A percentile compares a stretch with the other conserved stretches of the same genome.
phyloP scores from a whole-genome alignment of 2,329 filamentous ascomycete species.

The Westerdykella aurantiaca region DNA sequence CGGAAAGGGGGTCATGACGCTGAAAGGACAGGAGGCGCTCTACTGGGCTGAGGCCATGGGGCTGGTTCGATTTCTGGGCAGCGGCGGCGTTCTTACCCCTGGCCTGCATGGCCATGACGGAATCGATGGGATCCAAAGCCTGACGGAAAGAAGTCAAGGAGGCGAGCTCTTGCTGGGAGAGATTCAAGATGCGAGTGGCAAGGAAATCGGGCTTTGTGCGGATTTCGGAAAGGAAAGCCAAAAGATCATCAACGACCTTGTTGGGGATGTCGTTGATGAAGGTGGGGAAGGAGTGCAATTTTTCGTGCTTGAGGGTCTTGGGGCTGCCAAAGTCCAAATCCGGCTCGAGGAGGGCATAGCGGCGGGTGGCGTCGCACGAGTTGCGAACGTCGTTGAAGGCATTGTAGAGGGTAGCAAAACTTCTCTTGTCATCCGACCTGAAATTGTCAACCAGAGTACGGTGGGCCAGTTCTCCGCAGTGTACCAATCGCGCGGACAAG shows the following conservation, averaged over 20 bases:
- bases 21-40: constrained; percentile 85
- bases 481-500: constrained; percentile 66
- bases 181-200: constrained; percentile 69
- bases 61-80: constrained; percentile 43
- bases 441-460: constrained; percentile 73
- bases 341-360: constrained; percentile 65
- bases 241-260: constrained; percentile 66
- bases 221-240: constrained; percentile 75
- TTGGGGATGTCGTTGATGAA: constrained; percentile 65
- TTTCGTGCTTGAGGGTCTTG: constrained; percentile 38
- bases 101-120: constrained; percentile 66
- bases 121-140: constrained; percentile 73
- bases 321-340: constrained; percentile 56
- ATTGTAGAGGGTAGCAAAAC: constrained; percentile 68
- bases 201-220: constrained; percentile 84
- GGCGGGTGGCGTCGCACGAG: constrained; percentile 66
- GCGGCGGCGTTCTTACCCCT: constrained; percentile 46
- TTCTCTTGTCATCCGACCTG: constrained; percentile 70
- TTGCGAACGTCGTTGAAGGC: constrained; percentile 73
- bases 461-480: constrained; percentile 68
- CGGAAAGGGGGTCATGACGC: constrained; percentile 77
- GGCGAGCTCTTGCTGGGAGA: constrained; percentile 71
- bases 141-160: constrained; percentile 73
- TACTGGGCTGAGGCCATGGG: constrained; percentile 58
- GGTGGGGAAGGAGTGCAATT: constrained; percentile 41